Evolutionary conservation across 805 yeast species (phyloP).

Genomic region (Yarrowia deformans): DNA sequence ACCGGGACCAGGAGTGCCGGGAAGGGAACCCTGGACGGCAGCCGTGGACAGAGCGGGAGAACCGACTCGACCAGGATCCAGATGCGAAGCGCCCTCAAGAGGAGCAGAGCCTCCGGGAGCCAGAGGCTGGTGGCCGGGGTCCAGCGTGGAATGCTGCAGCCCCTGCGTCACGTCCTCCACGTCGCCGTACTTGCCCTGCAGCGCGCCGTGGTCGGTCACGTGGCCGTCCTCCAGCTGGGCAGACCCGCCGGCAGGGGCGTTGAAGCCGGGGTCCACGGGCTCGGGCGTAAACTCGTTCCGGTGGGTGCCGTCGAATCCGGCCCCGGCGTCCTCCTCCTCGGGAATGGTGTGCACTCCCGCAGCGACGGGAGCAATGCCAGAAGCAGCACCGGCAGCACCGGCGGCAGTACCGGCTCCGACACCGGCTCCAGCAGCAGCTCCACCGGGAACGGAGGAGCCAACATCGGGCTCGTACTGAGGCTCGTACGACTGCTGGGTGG

Average conservation of each 20-base stretch:
- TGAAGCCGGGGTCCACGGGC: conserved; percentile 34
- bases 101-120: conserved; percentile 24
- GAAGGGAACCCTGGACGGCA: conserved; percentile 17
- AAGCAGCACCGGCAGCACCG: neutral
- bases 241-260: conserved; percentile 25
- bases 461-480: conserved; percentile 22
- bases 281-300: conserved; percentile 26
- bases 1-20: conserved; percentile 26
- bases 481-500: conserved; percentile 9
- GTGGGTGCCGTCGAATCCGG: conserved; percentile 35
- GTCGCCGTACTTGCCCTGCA: conserved; percentile 33
- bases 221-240: conserved; percentile 16
- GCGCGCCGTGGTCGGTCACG: conserved; percentile 28
- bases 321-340: conserved; percentile 33
- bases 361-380: conserved; percentile 16
- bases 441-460: conserved; percentile 40
- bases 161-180: conserved; percentile 26
- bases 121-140: conserved; percentile 4
- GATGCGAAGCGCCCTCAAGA: neutral
- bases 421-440: neutral
- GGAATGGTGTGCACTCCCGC: conserved; percentile 32
- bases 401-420: neutral
- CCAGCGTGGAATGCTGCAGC: conserved; percentile 3
- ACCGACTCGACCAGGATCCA: conserved; percentile 6
- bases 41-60: conserved; percentile 25